Conservation (phyloP, 2,329 filamentous ascomycete species). For the Epichloe sp. region DNA sequence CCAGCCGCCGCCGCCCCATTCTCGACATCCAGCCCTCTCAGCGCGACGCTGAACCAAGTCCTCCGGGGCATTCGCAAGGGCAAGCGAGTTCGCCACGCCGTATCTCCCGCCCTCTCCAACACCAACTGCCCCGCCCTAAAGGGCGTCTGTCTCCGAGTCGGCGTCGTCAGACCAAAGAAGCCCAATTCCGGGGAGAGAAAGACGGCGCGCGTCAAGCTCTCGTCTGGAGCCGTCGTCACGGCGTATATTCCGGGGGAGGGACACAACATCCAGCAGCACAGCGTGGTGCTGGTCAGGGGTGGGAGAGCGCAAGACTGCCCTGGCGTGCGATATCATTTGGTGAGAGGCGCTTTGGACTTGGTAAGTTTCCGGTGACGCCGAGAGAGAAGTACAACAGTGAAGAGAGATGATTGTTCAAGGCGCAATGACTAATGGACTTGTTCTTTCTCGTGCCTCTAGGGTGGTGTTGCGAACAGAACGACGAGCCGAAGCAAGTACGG, state of each 20-base stretch:
- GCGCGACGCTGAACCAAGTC: conserved; percentile 62
- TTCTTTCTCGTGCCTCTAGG: conserved; percentile 36
- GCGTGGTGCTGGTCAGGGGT: conserved; percentile 88
- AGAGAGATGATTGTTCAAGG: not conserved
- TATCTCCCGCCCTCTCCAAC: conserved; percentile 69
- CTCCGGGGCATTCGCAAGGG: conserved; percentile 63
- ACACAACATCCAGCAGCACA: conserved; percentile 98
- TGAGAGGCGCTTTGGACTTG: conserved; percentile 84
- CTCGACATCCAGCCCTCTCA: conserved; percentile 41
- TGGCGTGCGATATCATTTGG: conserved; percentile 90
- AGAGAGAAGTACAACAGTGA: too few species aligned
- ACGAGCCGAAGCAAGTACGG: conserved; percentile 92
- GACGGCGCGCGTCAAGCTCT: conserved; percentile 81
- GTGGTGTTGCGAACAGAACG: conserved; percentile 75
- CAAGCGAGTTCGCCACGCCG: conserved; percentile 71
- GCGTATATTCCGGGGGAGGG: conserved; percentile 93
- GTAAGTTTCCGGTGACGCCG: conserved; percentile 38
- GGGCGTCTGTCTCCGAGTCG: conserved; percentile 90
- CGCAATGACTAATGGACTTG: conserved; percentile 7
- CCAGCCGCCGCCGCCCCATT: conserved; percentile 29
- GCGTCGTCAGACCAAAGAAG: conserved; percentile 92
- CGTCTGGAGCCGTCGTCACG: conserved; percentile 74
- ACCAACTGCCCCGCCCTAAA: conserved; percentile 70
- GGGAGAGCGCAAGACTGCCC: conserved; percentile 94
- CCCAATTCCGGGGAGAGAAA: conserved; percentile 97